These are phyloP conservation scores for Mortierella sp. DNA, from an alignment of 371 early-diverging fungal genomes.

Conservation along the genomic window DNA sequence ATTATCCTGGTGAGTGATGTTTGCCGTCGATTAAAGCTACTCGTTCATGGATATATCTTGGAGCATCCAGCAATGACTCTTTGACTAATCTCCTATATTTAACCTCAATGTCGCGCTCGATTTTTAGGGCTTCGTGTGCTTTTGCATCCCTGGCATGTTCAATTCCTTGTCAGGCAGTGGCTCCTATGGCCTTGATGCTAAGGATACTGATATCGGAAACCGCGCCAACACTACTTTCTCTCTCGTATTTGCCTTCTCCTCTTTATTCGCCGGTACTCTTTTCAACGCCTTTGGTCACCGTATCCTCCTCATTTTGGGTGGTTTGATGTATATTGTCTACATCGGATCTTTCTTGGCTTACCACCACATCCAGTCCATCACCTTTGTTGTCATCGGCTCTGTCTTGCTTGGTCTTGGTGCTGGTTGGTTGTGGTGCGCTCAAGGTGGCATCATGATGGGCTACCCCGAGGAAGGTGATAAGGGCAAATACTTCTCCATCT, in stretches of 20 bases:
- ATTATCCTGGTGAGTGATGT: conserved; percentile 58
- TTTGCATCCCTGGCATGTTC: conserved; percentile 89
- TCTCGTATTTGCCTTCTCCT: conserved; percentile 76
- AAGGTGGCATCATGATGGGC: conserved; percentile 79
- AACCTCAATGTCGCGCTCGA: neutral
- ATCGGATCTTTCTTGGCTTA: conserved; percentile 68
- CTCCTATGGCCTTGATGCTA: conserved; percentile 66
- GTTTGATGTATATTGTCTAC: conserved; percentile 69
- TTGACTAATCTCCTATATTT: neutral
- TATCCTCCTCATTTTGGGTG: conserved; percentile 64
- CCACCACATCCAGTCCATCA: conserved; percentile 58
- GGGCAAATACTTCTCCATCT: conserved; percentile 76
- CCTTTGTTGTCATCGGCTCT: conserved; percentile 70
- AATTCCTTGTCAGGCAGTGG: conserved; percentile 79
- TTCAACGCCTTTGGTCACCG: conserved; percentile 72
- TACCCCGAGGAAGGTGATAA: conserved; percentile 77
- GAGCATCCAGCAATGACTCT: neutral
- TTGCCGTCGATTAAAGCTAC: neutral
- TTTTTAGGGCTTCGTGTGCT: conserved; percentile 73
- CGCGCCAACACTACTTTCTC: conserved; percentile 80
- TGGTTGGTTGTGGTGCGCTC: conserved; percentile 74
- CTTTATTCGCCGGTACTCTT: conserved; percentile 73
- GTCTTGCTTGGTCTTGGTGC: conserved; percentile 71
- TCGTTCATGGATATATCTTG: neutral
- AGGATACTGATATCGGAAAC: conserved; percentile 72